Evolutionary conservation across 148 eudicot species (phyloP).

Genomic region (Rhododendron ferrugineum): DNA sequence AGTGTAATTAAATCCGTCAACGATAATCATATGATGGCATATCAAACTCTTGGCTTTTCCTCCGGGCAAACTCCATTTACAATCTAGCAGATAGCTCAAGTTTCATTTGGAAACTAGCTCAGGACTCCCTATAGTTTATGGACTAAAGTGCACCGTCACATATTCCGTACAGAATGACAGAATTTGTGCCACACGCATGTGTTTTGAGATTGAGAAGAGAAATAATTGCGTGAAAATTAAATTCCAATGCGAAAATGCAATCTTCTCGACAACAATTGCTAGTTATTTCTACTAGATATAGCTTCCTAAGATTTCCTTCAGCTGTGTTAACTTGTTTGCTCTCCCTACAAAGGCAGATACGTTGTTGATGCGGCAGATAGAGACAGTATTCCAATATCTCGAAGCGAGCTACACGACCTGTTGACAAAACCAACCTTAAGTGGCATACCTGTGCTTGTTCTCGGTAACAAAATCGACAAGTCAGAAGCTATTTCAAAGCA

Average conservation of each 20-base stretch:
- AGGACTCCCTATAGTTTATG: not conserved
- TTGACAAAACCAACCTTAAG: slow-evolving; percentile 59
- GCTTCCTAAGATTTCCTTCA: not conserved
- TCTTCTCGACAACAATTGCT: not conserved
- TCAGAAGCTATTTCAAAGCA: slow-evolving; percentile 80
- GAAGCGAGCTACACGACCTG: slow-evolving; percentile 74
- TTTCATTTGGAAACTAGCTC: not conserved
- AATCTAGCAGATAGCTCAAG: not conserved
- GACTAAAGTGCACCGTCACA: not conserved
- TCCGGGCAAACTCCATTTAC: not conserved
- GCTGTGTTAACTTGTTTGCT: not conserved
- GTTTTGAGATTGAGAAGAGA: not conserved
- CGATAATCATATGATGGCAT: not conserved
- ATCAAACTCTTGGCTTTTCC: not conserved
- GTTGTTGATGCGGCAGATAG: slow-evolving; percentile 95
- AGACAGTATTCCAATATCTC: slow-evolving; percentile 71
- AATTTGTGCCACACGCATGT: not conserved
- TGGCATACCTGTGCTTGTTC: slow-evolving; percentile 78
- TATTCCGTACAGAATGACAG: not conserved
- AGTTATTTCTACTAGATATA: not conserved
- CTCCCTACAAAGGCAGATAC: slow-evolving; percentile 40
- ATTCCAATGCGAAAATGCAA: not conserved
- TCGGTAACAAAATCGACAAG: slow-evolving; percentile 86
- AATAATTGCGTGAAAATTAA: not conserved
- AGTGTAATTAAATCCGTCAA: not conserved